Percentiles rank a stretch among this genome's conserved stretches.
phyloP scores from a whole-genome alignment of 2,329 filamentous ascomycete genomes.

The Fusarium secorum region DNA sequence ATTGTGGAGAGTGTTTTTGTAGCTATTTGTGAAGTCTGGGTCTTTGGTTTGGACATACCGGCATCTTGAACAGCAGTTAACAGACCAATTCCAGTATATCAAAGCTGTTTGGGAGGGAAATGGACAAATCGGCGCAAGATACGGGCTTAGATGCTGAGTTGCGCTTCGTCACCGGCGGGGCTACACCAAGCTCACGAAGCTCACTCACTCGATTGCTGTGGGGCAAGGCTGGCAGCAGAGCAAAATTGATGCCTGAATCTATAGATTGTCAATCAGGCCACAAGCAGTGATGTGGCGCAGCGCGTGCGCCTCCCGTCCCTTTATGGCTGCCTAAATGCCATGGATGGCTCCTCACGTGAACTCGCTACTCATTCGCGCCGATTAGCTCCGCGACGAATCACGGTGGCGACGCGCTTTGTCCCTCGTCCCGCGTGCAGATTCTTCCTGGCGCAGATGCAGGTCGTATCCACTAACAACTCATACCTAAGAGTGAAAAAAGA shows the following conservation, averaged over 20 bases:
- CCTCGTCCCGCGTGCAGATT: slow-evolving; percentile 24
- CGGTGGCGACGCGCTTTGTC: slow-evolving; percentile 36
- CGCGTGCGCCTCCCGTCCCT: slow-evolving; percentile 30
- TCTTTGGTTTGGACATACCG: slow-evolving; percentile 48
- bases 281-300: slow-evolving; percentile 27
- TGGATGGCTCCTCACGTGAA: slow-evolving; percentile 46
- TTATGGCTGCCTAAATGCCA: slow-evolving; percentile 45
- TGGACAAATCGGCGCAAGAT: slow-evolving; percentile 33
- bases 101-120: slow-evolving; percentile 19
- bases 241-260: slow-evolving; percentile 35
- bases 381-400: slow-evolving; percentile 25
- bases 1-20: neutral
- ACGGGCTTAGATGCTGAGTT: slow-evolving; percentile 35
- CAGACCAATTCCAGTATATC: slow-evolving; percentile 33
- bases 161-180: slow-evolving; percentile 45
- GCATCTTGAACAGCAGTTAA: slow-evolving; percentile 53
- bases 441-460: slow-evolving; percentile 10
- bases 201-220: slow-evolving; percentile 42
- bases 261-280: slow-evolving; percentile 23
- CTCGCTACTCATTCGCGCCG: slow-evolving; percentile 48
- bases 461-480: slow-evolving; percentile 23
- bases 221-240: slow-evolving; percentile 34
- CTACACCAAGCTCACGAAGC: slow-evolving; percentile 44
- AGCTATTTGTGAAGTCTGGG: neutral
- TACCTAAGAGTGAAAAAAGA: slow-evolving; percentile 11